phyloP scores from a whole-genome alignment of 2,329 filamentous ascomycete species.

The Fusarium praegraminearum region DNA sequence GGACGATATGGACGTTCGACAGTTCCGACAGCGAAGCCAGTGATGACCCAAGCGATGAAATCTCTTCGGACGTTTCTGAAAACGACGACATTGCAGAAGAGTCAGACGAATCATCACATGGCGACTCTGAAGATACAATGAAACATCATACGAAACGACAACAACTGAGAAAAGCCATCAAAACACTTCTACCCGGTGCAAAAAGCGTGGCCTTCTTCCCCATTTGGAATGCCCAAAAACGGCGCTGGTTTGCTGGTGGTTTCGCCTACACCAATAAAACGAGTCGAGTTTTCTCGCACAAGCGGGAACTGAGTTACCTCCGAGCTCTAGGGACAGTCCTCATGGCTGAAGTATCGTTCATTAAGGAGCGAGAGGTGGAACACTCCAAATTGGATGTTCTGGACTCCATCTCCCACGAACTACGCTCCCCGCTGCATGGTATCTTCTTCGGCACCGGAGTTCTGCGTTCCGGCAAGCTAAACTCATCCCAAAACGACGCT shows the following conservation, averaged over 20 bases:
- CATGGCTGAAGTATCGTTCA: neutral
- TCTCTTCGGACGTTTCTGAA: neutral
- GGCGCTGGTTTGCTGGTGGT: constrained; percentile 5
- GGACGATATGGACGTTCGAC: neutral
- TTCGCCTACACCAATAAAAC: neutral
- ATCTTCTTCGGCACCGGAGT: neutral
- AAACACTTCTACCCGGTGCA: neutral
- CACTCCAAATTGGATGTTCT: neutral
- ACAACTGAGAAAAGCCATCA: neutral
- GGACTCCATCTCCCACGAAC: constrained; percentile 5
- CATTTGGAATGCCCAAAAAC: neutral
- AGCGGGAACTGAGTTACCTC: neutral
- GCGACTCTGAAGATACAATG: fast-evolving
- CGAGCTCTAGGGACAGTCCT: neutral
- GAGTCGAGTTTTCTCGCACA: neutral
- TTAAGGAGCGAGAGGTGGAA: neutral
- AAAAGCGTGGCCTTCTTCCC: neutral
- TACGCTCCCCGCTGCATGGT: neutral
- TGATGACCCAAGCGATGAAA: neutral
- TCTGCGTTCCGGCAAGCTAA: neutral
- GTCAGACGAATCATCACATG: fast-evolving
- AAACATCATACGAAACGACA: neutral
- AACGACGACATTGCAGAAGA: neutral
- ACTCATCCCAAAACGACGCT: neutral
- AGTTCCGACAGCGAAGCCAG: neutral